These are phyloP conservation scores for Corymbia calophylla DNA, from an alignment of 441 rosid species.

Conservation along the genomic window DNA sequence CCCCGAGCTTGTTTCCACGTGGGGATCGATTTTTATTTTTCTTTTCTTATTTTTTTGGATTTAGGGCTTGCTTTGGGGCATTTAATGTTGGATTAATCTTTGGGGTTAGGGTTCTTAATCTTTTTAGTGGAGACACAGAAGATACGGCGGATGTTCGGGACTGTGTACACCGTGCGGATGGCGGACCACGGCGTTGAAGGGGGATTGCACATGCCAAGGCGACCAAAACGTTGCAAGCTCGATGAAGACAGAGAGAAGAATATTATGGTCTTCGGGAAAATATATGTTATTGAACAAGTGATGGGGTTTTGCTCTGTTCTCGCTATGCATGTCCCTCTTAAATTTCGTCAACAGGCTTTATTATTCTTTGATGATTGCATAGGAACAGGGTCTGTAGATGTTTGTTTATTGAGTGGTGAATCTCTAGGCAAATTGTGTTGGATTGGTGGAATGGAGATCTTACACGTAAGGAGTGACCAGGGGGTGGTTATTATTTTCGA, in stretches of 20 bases:
- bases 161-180: conserved; percentile 2
- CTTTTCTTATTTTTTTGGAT: not conserved
- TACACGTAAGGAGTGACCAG: not conserved
- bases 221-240: not conserved
- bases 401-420: conserved; percentile 20
- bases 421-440: conserved; percentile 16
- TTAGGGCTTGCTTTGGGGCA: not conserved
- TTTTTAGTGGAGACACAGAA: conserved; percentile 21
- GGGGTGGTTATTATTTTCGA: not conserved
- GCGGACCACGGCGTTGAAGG: conserved; percentile 37
- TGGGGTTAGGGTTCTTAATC: not conserved
- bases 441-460: not conserved
- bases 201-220: conserved; percentile 21
- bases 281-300: not conserved
- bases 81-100: not conserved
- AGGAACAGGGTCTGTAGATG: not conserved
- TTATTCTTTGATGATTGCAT: not conserved
- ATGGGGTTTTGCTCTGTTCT: not conserved
- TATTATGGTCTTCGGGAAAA: not conserved
- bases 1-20: conserved; percentile 1
- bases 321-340: not conserved
- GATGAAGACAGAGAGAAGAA: not conserved
- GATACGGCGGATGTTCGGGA: conserved; percentile 52
- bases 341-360: not conserved
- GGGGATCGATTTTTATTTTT: not conserved